Evolutionary conservation across 768 basidiomycete species (phyloP).

Genomic region (Rhizopogon vulgaris): DNA sequence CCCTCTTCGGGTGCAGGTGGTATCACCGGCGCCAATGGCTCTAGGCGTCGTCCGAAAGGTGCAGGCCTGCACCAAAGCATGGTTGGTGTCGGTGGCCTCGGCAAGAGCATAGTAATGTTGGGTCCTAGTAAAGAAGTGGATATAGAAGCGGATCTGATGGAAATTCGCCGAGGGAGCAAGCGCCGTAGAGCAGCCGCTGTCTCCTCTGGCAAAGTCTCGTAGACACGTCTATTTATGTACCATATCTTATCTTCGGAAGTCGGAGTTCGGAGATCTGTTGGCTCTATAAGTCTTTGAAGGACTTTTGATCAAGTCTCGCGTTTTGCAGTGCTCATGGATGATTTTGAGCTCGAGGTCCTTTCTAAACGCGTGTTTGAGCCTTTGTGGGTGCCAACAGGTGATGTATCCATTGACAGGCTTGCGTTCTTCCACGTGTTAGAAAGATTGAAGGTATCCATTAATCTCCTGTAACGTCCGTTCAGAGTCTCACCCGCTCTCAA

Average conservation of each 20-base stretch:
- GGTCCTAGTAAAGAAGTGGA: constrained; percentile 59
- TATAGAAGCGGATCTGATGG: constrained; percentile 68
- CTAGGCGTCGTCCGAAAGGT: constrained; percentile 43
- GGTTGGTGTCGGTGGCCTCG: constrained; percentile 56
- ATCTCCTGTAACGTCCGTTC: too few species aligned
- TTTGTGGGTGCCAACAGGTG: constrained; percentile 47
- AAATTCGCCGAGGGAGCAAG: constrained; percentile 75
- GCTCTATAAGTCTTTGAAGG: background rate
- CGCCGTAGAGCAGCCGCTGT: constrained; percentile 30
- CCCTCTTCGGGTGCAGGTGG: constrained; percentile 29
- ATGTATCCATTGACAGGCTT: constrained; percentile 60
- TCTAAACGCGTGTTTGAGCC: constrained; percentile 50
- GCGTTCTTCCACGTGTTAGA: constrained; percentile 91
- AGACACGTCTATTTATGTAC: background rate
- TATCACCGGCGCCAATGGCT: constrained; percentile 33
- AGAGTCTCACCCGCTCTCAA: constrained; percentile 1
- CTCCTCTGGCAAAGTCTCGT: constrained; percentile 25
- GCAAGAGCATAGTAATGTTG: constrained; percentile 62
- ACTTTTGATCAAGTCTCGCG: background rate
- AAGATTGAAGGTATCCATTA: constrained; percentile 65
- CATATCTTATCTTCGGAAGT: constrained; percentile 24
- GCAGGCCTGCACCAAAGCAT: constrained; percentile 50
- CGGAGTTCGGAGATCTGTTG: constrained; percentile 14
- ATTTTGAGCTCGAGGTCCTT: background rate
- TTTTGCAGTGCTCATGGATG: background rate